Conservation (phyloP, 2,329 filamentous ascomycete species). For the Verticillium nonalfalfae region DNA sequence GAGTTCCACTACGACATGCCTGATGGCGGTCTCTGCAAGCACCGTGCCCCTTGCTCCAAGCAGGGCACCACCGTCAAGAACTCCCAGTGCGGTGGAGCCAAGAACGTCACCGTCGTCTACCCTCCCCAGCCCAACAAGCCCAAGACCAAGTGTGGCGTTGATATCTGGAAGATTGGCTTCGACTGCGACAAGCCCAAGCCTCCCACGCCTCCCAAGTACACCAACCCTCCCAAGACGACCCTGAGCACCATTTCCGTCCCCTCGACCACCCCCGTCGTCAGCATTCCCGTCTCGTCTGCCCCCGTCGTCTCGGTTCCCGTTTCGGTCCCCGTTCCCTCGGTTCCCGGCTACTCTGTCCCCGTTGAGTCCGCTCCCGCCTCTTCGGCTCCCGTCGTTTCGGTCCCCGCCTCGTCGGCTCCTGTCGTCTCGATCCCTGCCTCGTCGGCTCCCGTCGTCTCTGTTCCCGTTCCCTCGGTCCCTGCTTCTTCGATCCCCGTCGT, state of each 20-base stretch:
- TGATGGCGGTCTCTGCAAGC: conserved; percentile 76
- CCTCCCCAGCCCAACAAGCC: conserved; percentile 50
- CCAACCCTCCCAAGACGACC: conserved; percentile 7
- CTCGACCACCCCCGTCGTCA: conserved; percentile 1
- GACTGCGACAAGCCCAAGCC: conserved; percentile 46
- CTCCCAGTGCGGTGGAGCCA: conserved; percentile 88
- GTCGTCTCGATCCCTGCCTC: conserved; percentile 5
- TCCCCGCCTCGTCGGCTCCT: conserved; percentile 9
- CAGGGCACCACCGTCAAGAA: conserved; percentile 69
- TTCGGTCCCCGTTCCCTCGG: conserved; percentile 5
- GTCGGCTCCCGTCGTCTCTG: conserved; percentile 4
- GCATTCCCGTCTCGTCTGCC: conserved; percentile 6
- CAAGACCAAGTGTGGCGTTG: conserved; percentile 60
- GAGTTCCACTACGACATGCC: conserved; percentile 86
- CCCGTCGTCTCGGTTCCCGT: background rate
- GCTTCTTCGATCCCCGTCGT: conserved; percentile 4
- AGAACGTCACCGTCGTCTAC: conserved; percentile 66
- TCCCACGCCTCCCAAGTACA: conserved; percentile 3
- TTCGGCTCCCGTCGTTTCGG: conserved; percentile 6
- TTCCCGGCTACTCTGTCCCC: conserved; percentile 6
- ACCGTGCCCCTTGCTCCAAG: conserved; percentile 61
- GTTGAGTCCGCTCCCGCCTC: conserved; percentile 4
- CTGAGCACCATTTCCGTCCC: conserved; percentile 5
- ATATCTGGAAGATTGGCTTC: conserved; percentile 69
- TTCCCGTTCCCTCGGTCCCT: conserved; percentile 6